A percentile compares a stretch with the other conserved stretches of the same genome.
phyloP scores from a whole-genome alignment of 1,284 basidiomycete species.

The Malassezia yamatoensis region DNA sequence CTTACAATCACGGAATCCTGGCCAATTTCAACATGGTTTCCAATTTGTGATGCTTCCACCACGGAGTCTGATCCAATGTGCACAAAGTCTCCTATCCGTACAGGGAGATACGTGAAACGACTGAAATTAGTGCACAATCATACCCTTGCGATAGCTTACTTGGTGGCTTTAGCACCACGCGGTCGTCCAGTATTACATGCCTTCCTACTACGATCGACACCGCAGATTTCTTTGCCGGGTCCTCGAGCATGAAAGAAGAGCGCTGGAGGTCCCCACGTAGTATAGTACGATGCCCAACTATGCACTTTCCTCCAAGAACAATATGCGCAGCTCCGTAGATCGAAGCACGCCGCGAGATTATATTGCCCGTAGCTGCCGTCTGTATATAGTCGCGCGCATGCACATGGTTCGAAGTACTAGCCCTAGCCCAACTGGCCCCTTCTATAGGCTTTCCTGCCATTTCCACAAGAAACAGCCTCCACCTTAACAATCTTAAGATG shows the following conservation, averaged over 20 bases:
- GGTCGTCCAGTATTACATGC: slow-evolving; percentile 82
- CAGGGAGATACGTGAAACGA: slow-evolving; percentile 92
- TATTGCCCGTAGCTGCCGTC: slow-evolving; percentile 66
- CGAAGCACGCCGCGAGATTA: slow-evolving; percentile 82
- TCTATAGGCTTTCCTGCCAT: too few relatives aligned
- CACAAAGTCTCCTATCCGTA: slow-evolving; percentile 91
- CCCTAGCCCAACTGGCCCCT: too few relatives aligned
- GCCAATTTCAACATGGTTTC: slow-evolving; percentile 87
- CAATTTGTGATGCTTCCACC: slow-evolving; percentile 87
- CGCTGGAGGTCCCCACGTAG: slow-evolving; percentile 70
- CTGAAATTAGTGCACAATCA: slow-evolving; percentile 25
- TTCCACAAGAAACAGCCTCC: too few relatives aligned
- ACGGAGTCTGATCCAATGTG: slow-evolving; percentile 77
- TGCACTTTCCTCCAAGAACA: slow-evolving; percentile 89
- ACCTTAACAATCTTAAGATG: too few relatives aligned
- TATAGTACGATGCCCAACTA: slow-evolving; percentile 77
- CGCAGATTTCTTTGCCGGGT: slow-evolving; percentile 37
- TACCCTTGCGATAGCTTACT: slow-evolving; percentile 58
- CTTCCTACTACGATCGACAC: slow-evolving; percentile 85
- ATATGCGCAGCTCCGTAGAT: slow-evolving; percentile 93
- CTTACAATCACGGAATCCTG: slow-evolving; percentile 81
- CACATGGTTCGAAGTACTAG: not conserved
- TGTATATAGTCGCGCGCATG: slow-evolving; percentile 28
- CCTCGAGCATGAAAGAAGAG: not conserved
- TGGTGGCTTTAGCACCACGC: slow-evolving; percentile 64